phyloP scores from a whole-genome alignment of 2,329 filamentous ascomycete genomes.

The Claviceps purpurea region DNA sequence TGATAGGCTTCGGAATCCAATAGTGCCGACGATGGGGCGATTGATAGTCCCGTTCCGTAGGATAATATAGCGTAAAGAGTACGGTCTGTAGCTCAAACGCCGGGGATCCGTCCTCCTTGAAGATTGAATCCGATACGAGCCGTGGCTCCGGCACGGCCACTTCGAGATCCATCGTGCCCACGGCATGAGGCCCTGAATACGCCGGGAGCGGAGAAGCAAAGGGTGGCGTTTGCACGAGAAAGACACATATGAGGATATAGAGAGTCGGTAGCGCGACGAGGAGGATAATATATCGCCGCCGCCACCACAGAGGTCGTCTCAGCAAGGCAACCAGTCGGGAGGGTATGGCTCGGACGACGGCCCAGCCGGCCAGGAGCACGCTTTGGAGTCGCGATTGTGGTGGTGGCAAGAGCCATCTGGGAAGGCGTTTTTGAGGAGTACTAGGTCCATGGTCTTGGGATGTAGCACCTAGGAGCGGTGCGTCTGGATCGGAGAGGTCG shows the following conservation, averaged over 20 bases:
- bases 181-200: slow-evolving; percentile 30
- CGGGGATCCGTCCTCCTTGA: slow-evolving; percentile 21
- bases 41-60: slow-evolving; percentile 11
- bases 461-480: not conserved
- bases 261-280: slow-evolving; percentile 1
- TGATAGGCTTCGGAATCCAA: slow-evolving; percentile 32
- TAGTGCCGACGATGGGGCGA: slow-evolving; percentile 21
- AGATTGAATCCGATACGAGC: slow-evolving; percentile 18
- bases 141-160: slow-evolving; percentile 23
- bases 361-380: not conserved
- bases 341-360: not conserved
- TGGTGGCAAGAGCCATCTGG: slow-evolving; percentile 1
- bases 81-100: slow-evolving; percentile 34
- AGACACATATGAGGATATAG: slow-evolving; percentile 26
- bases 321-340: not conserved
- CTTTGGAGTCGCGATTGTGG: not conserved
- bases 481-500: not conserved
- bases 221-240: slow-evolving; percentile 25
- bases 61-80: slow-evolving; percentile 37
- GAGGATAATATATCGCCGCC: not conserved
- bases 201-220: slow-evolving; percentile 30
- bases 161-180: slow-evolving; percentile 35
- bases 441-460: not conserved
- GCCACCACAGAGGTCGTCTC: not conserved
- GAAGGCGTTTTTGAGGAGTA: not conserved